Conservation (phyloP, 192 early-diverging fungal species). For the Coemansia sp. region DNA sequence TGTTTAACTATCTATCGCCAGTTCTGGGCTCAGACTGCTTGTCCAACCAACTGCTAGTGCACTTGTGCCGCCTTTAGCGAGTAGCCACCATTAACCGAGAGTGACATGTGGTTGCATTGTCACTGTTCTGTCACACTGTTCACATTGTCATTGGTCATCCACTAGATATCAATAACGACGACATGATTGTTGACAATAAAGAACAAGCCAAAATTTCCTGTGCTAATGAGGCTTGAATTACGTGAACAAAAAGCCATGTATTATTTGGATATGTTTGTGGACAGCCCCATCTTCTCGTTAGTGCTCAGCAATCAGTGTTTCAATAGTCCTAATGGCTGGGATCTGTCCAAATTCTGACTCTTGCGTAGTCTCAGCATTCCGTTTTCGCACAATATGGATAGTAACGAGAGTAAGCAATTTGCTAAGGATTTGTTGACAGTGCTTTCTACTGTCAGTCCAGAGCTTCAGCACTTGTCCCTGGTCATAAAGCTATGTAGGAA, state of each 20-base stretch:
- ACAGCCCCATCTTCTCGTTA: not conserved
- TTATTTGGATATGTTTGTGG: not conserved
- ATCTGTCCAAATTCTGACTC: not conserved
- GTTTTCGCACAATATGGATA: too few species aligned
- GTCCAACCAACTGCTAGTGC: not conserved
- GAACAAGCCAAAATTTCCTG: too few species aligned
- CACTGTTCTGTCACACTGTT: slow-evolving; percentile 4
- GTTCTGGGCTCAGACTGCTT: not conserved
- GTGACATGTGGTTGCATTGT: slow-evolving; percentile 3
- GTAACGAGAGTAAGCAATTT: too few species aligned
- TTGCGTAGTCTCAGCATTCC: not conserved
- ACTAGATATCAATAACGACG: not conserved
- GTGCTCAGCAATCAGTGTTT: not conserved
- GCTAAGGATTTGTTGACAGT: not conserved
- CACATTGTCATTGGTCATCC: not conserved
- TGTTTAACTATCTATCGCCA: not conserved
- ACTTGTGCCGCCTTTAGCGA: not conserved
- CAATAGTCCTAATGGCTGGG: not conserved
- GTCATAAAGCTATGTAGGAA: not conserved
- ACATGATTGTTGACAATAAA: not conserved
- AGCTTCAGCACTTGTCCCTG: too few species aligned
- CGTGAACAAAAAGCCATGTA: not conserved
- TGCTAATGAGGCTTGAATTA: not conserved
- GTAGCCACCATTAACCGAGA: slow-evolving; percentile 1
- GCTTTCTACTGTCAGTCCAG: not conserved